Base-by-base conservation (phyloP, 257 asterid genomes). In the Anisodus acutangulus region DNA sequence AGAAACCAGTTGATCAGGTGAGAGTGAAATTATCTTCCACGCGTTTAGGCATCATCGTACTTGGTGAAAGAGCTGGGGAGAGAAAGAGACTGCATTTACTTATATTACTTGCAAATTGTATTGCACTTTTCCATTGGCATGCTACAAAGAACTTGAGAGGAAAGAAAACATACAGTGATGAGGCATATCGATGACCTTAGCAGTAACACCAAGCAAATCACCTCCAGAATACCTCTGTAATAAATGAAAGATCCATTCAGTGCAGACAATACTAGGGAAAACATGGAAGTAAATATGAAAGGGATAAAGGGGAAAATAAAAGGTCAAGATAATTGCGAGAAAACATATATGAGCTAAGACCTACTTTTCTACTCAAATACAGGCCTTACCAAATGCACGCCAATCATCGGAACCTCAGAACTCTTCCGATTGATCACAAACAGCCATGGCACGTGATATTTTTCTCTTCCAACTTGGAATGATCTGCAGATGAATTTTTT, bases 391-490 rank as follows among this genome's bases (percentile, higher is more conserved):
- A 93, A 86, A 90, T 93, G 93, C 92, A 93, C 89, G 87, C 92
- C 98, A 78, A 97, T 92, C 98, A 95, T 91, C 57, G 98, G 97
- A 88, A 97, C 97, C 91, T 97, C 98, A 55, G 98, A 68, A 82
- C 95, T 93, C 91, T 93, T 97, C 49, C 97, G 92, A 82, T 95
- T 95, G 85, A 97, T 90, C 84, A 95, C 90, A 86, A 93, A 92
- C 84, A 95, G 97, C 98, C 99, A 95, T 16, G 99, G 97, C 83
- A 95, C 90, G 84, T 89, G 89, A 89, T 91, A 93, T 85, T 97
- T 97, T 84, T 97, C 99, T 84, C 89, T 90, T 82, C 99, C 99
- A 88, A 97, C 94, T 93, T 95, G 99, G 87, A 97, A 93, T 67
- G 98, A 97, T 89, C 98, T 97, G 95, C 93, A 88, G 67, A 59